A percentile compares a stretch with the other conserved stretches of the same genome.
These are phyloP conservation scores for Boechera retrofracta DNA, from an alignment of 345 rosid species.

Conservation along the genomic window DNA sequence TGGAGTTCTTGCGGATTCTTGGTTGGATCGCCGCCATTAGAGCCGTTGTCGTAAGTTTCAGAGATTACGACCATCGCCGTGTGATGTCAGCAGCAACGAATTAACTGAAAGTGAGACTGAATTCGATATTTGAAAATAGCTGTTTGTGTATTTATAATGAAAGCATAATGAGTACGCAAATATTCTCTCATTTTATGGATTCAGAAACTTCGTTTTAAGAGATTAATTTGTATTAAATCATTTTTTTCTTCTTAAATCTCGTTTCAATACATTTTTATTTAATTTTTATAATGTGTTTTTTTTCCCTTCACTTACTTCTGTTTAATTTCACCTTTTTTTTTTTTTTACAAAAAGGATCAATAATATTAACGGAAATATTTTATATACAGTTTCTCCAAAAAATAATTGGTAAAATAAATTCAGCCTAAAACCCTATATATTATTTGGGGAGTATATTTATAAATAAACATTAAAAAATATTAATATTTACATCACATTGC, in stretches of 20 bases:
- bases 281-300: too few relatives aligned
- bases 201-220: neutral
- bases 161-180: neutral
- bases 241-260: neutral
- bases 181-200: neutral
- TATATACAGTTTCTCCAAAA: too few relatives aligned
- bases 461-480: too few relatives aligned
- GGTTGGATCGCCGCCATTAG: neutral
- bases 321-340: too few relatives aligned
- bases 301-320: neutral
- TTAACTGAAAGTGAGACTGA: neutral
- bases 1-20: neutral
- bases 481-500: too few relatives aligned
- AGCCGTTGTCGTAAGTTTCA: neutral
- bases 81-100: neutral
- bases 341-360: too few relatives aligned
- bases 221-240: neutral
- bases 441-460: too few relatives aligned
- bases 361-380: too few relatives aligned
- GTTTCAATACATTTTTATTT: neutral
- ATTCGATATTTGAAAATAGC: neutral
- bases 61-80: neutral
- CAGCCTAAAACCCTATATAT: too few relatives aligned
- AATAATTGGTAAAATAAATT: too few relatives aligned
- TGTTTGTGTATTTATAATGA: neutral